A percentile compares a stretch with the other conserved stretches of the same genome.
These are phyloP conservation scores for Alternaria longipes DNA, from an alignment of 2,329 filamentous ascomycete genomes.

Conservation along the genomic window DNA sequence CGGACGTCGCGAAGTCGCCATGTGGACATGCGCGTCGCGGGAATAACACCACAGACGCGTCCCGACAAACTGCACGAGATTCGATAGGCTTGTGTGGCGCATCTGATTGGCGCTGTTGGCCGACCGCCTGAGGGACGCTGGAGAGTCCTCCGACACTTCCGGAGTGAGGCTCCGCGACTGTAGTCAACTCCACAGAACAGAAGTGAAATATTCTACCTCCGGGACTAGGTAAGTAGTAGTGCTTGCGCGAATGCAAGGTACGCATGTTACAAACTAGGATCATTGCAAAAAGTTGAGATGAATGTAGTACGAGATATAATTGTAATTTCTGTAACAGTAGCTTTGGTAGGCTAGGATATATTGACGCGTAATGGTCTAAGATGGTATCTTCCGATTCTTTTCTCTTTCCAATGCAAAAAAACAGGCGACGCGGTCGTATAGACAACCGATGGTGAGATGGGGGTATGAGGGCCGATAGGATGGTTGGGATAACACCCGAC, in stretches of 20 bases:
- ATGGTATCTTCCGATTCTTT: constrained; percentile 16
- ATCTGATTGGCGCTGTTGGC: not conserved
- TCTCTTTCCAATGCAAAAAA: constrained; percentile 6
- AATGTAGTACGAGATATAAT: not conserved
- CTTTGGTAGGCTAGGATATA: constrained; percentile 3
- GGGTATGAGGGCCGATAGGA: constrained; percentile 4
- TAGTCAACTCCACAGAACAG: not conserved
- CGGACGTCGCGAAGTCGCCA: not conserved
- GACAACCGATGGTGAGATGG: not conserved
- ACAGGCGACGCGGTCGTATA: not conserved
- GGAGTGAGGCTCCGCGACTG: not conserved
- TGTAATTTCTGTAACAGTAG: constrained; percentile 2
- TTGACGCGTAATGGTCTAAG: constrained; percentile 16
- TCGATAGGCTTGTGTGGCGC: not conserved
- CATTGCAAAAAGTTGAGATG: not conserved
- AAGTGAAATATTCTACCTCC: not conserved
- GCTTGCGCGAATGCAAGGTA: constrained; percentile 6
- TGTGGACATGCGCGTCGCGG: not conserved
- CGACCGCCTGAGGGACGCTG: not conserved
- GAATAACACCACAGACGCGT: not conserved
- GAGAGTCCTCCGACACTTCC: not conserved
- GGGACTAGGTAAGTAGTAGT: not conserved
- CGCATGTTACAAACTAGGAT: not conserved
- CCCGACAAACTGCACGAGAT: not conserved
- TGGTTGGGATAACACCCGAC: not conserved